A percentile compares a stretch with the other conserved stretches of the same genome.
Conservation (phyloP, 345 rosid genomes). For the Linum usitatissimum region DNA sequence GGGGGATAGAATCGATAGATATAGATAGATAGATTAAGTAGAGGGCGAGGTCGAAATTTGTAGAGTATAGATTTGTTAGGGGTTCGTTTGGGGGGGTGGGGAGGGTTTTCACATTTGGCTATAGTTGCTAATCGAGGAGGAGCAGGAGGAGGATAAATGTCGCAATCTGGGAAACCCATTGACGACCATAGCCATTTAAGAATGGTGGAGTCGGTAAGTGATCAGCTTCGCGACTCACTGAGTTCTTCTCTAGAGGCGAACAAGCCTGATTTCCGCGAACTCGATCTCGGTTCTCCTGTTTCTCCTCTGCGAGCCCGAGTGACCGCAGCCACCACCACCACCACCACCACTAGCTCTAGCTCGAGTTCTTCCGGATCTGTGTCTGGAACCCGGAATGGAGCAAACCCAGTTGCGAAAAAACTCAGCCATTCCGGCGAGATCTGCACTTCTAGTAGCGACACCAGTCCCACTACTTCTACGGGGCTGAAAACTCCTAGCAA, state of each 20-base stretch:
- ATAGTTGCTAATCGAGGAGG: not conserved
- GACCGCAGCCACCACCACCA: conserved; percentile 23
- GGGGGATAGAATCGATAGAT: not conserved
- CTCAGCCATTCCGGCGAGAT: conserved; percentile 54
- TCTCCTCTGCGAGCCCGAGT: conserved; percentile 62
- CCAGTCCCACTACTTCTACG: conserved; percentile 32
- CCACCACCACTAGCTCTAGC: conserved; percentile 60
- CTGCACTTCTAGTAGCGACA: conserved; percentile 36
- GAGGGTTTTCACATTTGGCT: not conserved
- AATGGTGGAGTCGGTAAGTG: conserved; percentile 29
- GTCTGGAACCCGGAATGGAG: conserved; percentile 34
- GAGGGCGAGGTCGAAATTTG: not conserved
- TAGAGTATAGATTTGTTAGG: not conserved
- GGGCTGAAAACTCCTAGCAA: conserved; percentile 12
- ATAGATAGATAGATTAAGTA: too few species aligned
- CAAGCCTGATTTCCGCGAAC: conserved; percentile 68
- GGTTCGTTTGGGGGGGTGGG: not conserved
- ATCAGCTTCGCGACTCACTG: conserved; percentile 42
- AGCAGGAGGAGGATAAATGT: conserved; percentile 27
- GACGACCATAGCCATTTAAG: conserved; percentile 15
- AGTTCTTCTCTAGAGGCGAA: conserved; percentile 39
- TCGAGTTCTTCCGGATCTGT: conserved; percentile 62
- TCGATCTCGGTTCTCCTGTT: conserved; percentile 84
- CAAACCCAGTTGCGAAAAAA: conserved; percentile 19
- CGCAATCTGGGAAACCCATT: conserved; percentile 43